These are phyloP conservation scores for Cardamine chenopodiifolia DNA, from an alignment of 345 rosid species.

Conservation along the genomic window DNA sequence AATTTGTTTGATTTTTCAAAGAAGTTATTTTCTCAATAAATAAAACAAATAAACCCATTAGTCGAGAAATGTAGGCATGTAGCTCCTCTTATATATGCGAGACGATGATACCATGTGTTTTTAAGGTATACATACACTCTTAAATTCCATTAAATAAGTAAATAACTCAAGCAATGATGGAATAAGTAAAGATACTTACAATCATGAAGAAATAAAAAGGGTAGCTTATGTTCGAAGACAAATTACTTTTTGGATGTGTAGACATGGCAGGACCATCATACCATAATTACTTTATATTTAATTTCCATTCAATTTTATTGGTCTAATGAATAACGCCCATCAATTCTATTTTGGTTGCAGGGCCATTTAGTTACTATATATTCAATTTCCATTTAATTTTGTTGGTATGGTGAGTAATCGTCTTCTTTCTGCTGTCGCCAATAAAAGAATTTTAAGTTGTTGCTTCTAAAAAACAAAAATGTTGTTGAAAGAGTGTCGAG, in stretches of 20 bases:
- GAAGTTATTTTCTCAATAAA: background rate
- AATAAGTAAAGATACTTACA: background rate
- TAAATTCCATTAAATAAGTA: background rate
- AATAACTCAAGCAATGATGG: background rate
- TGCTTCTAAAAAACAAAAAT: background rate
- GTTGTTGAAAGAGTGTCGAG: slow-evolving; percentile 16
- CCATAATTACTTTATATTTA: slow-evolving; percentile 30
- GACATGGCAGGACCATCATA: slow-evolving; percentile 41
- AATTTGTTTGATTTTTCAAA: background rate
- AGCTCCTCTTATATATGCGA: slow-evolving; percentile 15
- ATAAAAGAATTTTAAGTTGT: background rate
- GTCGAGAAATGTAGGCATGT: slow-evolving; percentile 8
- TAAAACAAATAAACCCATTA: background rate
- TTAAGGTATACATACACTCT: slow-evolving; percentile 1
- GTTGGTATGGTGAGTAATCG: slow-evolving; percentile 28
- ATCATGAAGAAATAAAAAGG: slow-evolving; percentile 28
- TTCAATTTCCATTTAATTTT: slow-evolving; percentile 18
- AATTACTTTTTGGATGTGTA: slow-evolving; percentile 23
- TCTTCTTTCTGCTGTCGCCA: slow-evolving; percentile 13
- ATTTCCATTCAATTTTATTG: slow-evolving; percentile 31
- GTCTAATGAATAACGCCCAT: slow-evolving; percentile 30
- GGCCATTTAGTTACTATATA: slow-evolving; percentile 25
- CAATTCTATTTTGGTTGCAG: slow-evolving; percentile 25
- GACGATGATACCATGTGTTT: slow-evolving; percentile 7
- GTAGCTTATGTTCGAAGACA: slow-evolving; percentile 36